Evolutionary conservation across 1,284 basidiomycete genomes (phyloP), one percentile per base, ranked within the genome.

Genomic region (Cryptococcus sp.): DNA sequence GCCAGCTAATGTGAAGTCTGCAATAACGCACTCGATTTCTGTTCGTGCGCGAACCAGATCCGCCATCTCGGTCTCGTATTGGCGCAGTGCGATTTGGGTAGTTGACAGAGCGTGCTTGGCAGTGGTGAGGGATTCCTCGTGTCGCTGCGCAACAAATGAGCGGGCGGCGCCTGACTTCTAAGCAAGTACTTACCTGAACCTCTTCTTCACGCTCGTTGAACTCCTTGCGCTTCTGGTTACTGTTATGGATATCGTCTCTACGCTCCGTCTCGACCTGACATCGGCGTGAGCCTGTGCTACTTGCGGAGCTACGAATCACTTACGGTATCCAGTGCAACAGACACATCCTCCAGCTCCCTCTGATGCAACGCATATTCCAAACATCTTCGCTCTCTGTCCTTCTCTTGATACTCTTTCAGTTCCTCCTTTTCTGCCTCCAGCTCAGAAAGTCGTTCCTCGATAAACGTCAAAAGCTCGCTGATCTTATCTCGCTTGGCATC

Each of bases 361-460:
- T 93, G 89, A 78, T 96, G 92, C 59, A 99, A 79, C 1, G 93
- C 90, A 75, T 99, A 99, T 75, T 99, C 96, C 67, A 99, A 82
- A 77, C 93, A 97, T 54, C 95, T 84, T 49, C 95, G 84, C 63
- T 98, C 93, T 74, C 91, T 90, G 75, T 99, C 96, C 75, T 93
- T 93, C 65, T 90, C 87, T 75, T 97, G 92, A 73, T 92, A 99
- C 76, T 97, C 92, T 72, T 93, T 93, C 54, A 99, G 80, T 77
- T 99, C 96, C 65, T 95, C 90, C 78, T 98, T 98, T 78, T 99
- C 96, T 69, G 93, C 90, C 72, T 98, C 94, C 5, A 99, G 86
- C 78, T 99, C 96, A 5, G 83, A 81, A 52, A 99, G 81, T 3
- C 95, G 87, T 11, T 89, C 87, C 66, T 98, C 91, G 69, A 99